Percentiles rank a stretch among this genome's conserved stretches.
Evolutionary conservation across 805 yeast species (phyloP).

Genomic region (Tetrapisispora arboricola): DNA sequence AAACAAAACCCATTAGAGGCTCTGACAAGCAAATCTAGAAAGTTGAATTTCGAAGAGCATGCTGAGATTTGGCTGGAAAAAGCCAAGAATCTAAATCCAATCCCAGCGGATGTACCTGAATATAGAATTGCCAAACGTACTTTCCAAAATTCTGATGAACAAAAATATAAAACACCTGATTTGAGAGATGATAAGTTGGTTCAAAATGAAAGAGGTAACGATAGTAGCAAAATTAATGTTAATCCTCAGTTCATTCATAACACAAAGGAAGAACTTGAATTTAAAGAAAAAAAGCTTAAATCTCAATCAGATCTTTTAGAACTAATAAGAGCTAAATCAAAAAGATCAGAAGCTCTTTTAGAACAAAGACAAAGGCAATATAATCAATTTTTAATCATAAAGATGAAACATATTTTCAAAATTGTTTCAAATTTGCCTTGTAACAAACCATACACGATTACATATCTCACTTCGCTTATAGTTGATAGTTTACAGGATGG

Average conservation of each 20-base stretch:
- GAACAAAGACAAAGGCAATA: slow-evolving; percentile 21
- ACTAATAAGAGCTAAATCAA: slow-evolving; percentile 22
- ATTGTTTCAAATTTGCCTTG: slow-evolving; percentile 17
- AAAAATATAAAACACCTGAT: neutral
- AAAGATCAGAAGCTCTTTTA: slow-evolving; percentile 18
- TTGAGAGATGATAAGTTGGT: neutral
- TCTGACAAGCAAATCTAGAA: slow-evolving; percentile 21
- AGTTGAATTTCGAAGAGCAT: slow-evolving; percentile 15
- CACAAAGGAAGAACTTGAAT: slow-evolving; percentile 12
- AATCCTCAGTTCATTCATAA: slow-evolving; percentile 12
- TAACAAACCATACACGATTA: slow-evolving; percentile 23
- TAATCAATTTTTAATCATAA: slow-evolving; percentile 20
- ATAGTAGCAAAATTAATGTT: neutral
- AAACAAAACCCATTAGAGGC: slow-evolving; percentile 9
- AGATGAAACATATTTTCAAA: slow-evolving; percentile 23
- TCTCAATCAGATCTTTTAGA: slow-evolving; percentile 19
- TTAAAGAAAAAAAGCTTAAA: slow-evolving; percentile 11
- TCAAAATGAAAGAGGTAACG: neutral
- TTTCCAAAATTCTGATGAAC: slow-evolving; percentile 14
- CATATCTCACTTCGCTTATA: slow-evolving; percentile 18
- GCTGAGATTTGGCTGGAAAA: slow-evolving; percentile 18
- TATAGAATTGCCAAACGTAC: slow-evolving; percentile 19
- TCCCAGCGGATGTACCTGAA: slow-evolving; percentile 18
- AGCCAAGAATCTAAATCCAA: neutral
- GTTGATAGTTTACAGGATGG: slow-evolving; percentile 26